Percentiles rank a stretch among this genome's conserved stretches.
Conservation (phyloP, 345 rosid genomes). For the Eucalyptus camaldulensis region DNA sequence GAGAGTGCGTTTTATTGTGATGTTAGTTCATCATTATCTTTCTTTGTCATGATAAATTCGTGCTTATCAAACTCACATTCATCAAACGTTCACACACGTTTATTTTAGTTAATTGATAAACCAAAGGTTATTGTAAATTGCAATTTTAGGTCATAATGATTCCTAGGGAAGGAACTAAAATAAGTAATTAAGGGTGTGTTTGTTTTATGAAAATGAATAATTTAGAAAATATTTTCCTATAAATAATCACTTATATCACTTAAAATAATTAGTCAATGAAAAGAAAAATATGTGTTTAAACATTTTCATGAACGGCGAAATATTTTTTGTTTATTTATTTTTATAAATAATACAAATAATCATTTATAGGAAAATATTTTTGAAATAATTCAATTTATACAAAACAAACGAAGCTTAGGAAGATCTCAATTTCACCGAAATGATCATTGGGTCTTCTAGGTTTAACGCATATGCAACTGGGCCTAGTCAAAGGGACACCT, state of each 20-base stretch:
- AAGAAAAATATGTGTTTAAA: neutral
- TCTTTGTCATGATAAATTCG: neutral
- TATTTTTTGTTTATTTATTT: neutral
- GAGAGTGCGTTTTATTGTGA: neutral
- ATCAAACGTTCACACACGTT: neutral
- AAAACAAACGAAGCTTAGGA: neutral
- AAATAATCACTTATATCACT: rapidly evolving
- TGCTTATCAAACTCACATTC: neutral
- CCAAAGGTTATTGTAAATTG: neutral
- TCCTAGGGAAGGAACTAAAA: neutral
- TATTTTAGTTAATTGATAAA: neutral
- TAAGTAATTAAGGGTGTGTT: neutral
- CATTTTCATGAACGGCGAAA: neutral
- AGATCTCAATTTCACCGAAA: neutral
- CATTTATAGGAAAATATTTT: neutral
- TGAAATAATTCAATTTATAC: neutral
- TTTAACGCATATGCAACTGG: neutral
- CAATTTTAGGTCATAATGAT: neutral
- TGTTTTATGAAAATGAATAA: neutral
- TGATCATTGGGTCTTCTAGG: neutral
- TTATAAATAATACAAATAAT: neutral
- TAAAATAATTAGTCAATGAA: too few relatives aligned
- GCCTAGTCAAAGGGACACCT: neutral
- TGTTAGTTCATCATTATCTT: neutral
- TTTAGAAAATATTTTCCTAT: too few relatives aligned